Base-by-base conservation (phyloP, 768 basidiomycete species). In the Rubroboletus pulcherrimus region DNA sequence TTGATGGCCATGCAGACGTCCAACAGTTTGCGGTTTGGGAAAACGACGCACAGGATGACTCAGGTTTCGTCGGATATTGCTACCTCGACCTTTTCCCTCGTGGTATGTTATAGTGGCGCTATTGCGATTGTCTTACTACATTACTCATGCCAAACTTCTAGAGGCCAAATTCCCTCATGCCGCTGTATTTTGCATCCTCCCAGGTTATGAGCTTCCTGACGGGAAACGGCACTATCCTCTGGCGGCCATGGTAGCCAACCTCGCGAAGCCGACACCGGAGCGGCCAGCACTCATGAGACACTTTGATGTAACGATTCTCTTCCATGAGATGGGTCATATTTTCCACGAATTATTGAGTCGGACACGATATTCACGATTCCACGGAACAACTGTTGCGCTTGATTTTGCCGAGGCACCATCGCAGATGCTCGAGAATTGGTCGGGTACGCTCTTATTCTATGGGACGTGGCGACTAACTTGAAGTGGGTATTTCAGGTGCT, bases 391-490 rank as follows among this genome's bases (percentile, higher is more conserved):
- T 46, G 86, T 88, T 33, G 85, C 87, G 3, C 71, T 85, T 17
- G 90, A 91, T 69, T 91, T 91, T 59, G 90, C 89, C 7, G 90
- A 93, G 71, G 91, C 91, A 1, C 92, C 92, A 0, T 88, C 85
- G n/a, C 89, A 94, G 73, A 93, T 93, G 91, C 74, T 93, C 55
- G 91, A 94, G 73, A 91, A 92, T 65, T 93, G 91, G 91, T 84
- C 50, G 10, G 71, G 53, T 11, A 7, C 15, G 17, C 30, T 37
- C 7, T 42, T 54, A n/a, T 54, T 38, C 10, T 8, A 21, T 14
- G 15, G 2, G 17, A 41, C 33, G 15, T 30, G 8, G 31, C 6
- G 7, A 37, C 12, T 42, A n/a, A 39, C 53, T 4, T 14, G n/a
- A 33, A 34, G 30, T 21, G 41, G 5, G 11, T 31, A 7, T 53